A percentile compares a stretch with the other conserved stretches of the same genome.
phyloP scores from a whole-genome alignment of 2,329 filamentous ascomycete genomes.

The Fusarium incarnatum region DNA sequence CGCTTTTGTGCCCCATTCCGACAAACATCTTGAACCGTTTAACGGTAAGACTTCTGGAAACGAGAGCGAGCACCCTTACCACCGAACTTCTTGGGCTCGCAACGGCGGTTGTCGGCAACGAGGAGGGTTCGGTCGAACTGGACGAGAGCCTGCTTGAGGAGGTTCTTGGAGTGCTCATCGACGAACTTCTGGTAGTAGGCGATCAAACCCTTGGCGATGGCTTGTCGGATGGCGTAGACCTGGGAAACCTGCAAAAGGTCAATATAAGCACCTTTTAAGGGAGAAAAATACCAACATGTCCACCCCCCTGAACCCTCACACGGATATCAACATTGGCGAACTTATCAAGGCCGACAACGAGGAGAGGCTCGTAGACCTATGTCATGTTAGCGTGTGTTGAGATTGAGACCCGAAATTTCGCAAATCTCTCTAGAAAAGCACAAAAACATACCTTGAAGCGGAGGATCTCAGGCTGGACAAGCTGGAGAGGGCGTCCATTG shows the following conservation, averaged over 20 bases:
- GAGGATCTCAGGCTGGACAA: constrained; percentile 96
- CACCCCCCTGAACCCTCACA: constrained; percentile 96
- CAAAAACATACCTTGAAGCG: constrained; percentile 85
- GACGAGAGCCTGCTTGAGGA: constrained; percentile 96
- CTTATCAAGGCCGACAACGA: constrained; percentile 97
- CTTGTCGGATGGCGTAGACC: constrained; percentile 98
- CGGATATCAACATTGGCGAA: constrained; percentile 97
- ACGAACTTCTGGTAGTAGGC: constrained; percentile 99
- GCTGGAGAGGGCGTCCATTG: constrained; percentile 94
- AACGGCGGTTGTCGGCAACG: constrained; percentile 98
- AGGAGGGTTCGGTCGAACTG: constrained; percentile 97
- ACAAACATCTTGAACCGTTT: constrained; percentile 57
- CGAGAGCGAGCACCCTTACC: constrained; percentile 93
- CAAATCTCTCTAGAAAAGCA: constrained; percentile 1
- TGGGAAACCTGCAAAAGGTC: constrained; percentile 76
- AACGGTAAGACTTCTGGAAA: constrained; percentile 99
- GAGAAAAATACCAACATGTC: constrained; percentile 48
- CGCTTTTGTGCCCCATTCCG: constrained; percentile 37
- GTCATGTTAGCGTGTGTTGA: constrained; percentile 37
- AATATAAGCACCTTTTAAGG: background rate
- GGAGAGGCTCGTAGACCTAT: constrained; percentile 96
- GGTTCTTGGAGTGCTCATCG: constrained; percentile 99
- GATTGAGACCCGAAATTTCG: background rate
- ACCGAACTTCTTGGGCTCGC: constrained; percentile 98
- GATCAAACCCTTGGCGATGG: constrained; percentile 83